These are phyloP conservation scores for Diplodia corticola DNA, from an alignment of 2,329 filamentous ascomycete species.

Conservation along the genomic window DNA sequence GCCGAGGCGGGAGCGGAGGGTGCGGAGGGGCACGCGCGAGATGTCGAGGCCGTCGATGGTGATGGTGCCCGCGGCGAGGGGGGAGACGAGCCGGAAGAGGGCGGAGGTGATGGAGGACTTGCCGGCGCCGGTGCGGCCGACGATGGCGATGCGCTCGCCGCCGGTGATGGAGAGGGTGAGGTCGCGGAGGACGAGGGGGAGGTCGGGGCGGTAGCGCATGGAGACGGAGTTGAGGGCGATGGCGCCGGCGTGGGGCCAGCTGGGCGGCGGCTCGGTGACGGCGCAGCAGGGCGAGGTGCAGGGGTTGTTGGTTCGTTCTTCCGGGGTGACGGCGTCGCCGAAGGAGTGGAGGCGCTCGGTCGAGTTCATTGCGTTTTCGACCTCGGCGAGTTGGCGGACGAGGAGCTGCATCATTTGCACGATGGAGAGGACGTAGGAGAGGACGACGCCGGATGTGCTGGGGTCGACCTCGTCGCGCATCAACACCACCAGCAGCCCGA, in stretches of 20 bases:
- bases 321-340: conserved; percentile 82
- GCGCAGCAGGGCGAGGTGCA: too few species aligned
- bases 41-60: conserved; percentile 59
- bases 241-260: conserved; percentile 86
- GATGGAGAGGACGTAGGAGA: conserved; percentile 90
- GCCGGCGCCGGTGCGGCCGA: conserved; percentile 78
- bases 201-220: conserved; percentile 52
- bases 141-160: conserved; percentile 78
- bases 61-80: conserved; percentile 48
- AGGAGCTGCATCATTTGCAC: conserved; percentile 97
- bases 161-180: conserved; percentile 67
- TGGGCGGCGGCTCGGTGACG: conserved; percentile 53
- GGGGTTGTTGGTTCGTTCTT: conserved; percentile 62
- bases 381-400: conserved; percentile 90
- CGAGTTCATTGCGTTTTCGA: conserved; percentile 97
- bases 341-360: conserved; percentile 92
- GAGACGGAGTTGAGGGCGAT: conserved; percentile 52
- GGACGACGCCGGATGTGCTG: conserved; percentile 80
- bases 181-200: conserved; percentile 52
- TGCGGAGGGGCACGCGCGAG: conserved; percentile 69
- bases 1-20: conserved; percentile 72
- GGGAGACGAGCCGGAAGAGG: conserved; percentile 67
- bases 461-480: conserved; percentile 83
- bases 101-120: conserved; percentile 84
- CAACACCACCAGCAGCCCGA: conserved; percentile 90